phyloP scores from a whole-genome alignment of 2,329 filamentous ascomycete species.

The Pezicula neosporulosa region DNA sequence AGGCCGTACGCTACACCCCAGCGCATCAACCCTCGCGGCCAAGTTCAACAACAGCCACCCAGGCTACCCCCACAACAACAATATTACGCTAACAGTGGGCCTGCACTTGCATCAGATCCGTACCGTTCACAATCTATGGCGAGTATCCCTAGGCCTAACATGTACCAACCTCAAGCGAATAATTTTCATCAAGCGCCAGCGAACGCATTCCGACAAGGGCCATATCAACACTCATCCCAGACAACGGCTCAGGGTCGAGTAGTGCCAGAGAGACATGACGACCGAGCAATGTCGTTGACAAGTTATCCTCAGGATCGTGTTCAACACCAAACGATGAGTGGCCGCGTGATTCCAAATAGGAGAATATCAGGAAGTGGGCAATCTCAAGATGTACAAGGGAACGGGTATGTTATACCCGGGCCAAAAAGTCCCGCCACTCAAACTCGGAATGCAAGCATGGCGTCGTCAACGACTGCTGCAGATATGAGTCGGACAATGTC shows the following conservation, averaged over 20 bases:
- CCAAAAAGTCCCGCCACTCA: constrained; percentile 40
- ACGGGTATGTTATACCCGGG: constrained; percentile 21
- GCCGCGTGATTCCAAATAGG: constrained; percentile 82
- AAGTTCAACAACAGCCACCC: constrained; percentile 35
- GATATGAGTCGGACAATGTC: constrained; percentile 73
- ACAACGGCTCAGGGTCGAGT: constrained; percentile 90
- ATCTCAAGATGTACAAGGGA: constrained; percentile 22
- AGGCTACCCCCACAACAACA: constrained; percentile 47
- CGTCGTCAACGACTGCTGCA: constrained; percentile 31
- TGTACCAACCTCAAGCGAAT: constrained; percentile 62
- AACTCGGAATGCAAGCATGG: constrained; percentile 58
- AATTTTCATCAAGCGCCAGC: constrained; percentile 65
- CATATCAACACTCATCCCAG: constrained; percentile 63
- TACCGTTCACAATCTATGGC: constrained; percentile 95
- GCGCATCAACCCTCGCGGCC: constrained; percentile 30
- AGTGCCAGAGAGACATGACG: constrained; percentile 87
- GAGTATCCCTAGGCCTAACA: constrained; percentile 66
- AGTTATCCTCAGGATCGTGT: constrained; percentile 74
- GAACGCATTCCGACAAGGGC: constrained; percentile 74
- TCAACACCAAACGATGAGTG: constrained; percentile 89
- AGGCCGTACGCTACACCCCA: constrained; percentile 69
- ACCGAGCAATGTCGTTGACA: constrained; percentile 94
- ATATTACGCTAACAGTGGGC: constrained; percentile 41
- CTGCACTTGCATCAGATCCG: constrained; percentile 78
- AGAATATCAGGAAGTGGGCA: constrained; percentile 35